Percentiles rank a stretch among this genome's conserved stretches.
These are phyloP conservation scores for Phytopythium helicoides DNA, from an alignment of 352 stramenopile species.

Conservation along the genomic window DNA sequence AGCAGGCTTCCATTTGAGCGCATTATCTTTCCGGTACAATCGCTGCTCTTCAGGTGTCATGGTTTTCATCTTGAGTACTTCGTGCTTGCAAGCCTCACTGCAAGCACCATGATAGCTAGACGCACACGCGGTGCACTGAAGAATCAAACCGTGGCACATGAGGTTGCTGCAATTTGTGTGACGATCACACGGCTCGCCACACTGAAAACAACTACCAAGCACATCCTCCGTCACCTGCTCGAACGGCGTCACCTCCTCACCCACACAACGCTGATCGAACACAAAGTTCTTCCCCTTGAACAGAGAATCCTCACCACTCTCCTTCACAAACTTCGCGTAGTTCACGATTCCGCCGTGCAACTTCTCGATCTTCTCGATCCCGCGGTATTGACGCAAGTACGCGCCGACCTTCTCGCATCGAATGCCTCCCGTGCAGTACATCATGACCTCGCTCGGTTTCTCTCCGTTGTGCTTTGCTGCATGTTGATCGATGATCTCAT, in stretches of 20 bases:
- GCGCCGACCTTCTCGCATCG: no score
- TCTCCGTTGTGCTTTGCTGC: no score
- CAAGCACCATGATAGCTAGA: slow-evolving; percentile 24
- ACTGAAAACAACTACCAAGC: slow-evolving; percentile 62
- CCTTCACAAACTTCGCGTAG: slow-evolving; percentile 1
- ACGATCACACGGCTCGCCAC: slow-evolving; percentile 32
- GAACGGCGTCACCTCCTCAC: slow-evolving; percentile 18
- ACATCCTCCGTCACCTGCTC: slow-evolving; percentile 61
- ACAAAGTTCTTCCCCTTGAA: slow-evolving; percentile 74
- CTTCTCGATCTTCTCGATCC: no score
- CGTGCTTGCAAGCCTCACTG: slow-evolving; percentile 37
- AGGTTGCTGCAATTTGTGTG: slow-evolving; percentile 41
- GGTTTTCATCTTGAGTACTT: slow-evolving; percentile 48
- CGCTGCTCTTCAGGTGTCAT: slow-evolving; percentile 53
- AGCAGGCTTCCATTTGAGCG: slow-evolving; percentile 42
- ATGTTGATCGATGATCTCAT: no score
- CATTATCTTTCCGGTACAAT: slow-evolving; percentile 55
- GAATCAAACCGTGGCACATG: slow-evolving; percentile 58
- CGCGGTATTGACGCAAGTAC: no score
- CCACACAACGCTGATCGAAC: slow-evolving; percentile 73
- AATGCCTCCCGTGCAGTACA: no score
- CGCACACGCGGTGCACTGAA: slow-evolving; percentile 46
- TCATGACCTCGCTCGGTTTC: no score
- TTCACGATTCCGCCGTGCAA: no score
- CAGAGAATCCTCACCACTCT: slow-evolving; percentile 18